Evolutionary conservation across 192 early-diverging fungal genomes (phyloP).

Genomic region (Geosiphon pyriformis): DNA sequence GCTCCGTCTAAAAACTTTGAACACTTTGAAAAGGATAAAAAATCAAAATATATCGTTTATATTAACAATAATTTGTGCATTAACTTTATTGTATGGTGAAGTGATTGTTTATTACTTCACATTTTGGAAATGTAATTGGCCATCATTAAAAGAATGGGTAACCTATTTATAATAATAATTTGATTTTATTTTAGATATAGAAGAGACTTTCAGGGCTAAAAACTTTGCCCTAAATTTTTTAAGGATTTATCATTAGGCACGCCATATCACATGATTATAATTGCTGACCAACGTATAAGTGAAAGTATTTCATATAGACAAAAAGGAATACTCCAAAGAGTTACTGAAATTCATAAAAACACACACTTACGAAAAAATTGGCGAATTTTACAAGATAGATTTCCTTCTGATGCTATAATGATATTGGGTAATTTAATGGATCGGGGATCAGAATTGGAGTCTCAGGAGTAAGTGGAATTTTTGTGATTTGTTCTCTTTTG

Average conservation of each 20-base stretch:
- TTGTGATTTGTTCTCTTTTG: too few relatives aligned
- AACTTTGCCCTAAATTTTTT: too few relatives aligned
- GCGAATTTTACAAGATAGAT: conserved; percentile 44
- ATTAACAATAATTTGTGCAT: too few relatives aligned
- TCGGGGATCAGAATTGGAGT: conserved; percentile 57
- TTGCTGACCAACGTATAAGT: conserved; percentile 91
- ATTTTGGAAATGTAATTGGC: conserved; percentile 19
- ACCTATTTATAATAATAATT: background rate
- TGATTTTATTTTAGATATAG: background rate
- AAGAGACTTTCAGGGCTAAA: background rate
- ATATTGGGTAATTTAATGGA: conserved; percentile 88
- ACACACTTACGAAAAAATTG: conserved; percentile 82
- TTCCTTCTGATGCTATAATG: conserved; percentile 59
- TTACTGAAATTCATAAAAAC: conserved; percentile 78
- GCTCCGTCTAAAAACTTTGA: too few relatives aligned
- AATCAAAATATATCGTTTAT: too few relatives aligned
- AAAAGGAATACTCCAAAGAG: conserved; percentile 49
- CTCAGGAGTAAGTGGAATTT: conserved; percentile 37
- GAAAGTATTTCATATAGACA: conserved; percentile 83
- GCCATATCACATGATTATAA: conserved; percentile 47
- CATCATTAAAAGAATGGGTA: conserved; percentile 11
- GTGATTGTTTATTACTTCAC: conserved; percentile 9
- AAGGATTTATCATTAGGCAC: conserved; percentile 5
- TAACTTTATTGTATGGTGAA: conserved; percentile 21
- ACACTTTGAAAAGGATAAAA: too few relatives aligned